Evolutionary conservation across 2,329 filamentous ascomycete species (phyloP), one percentile per base, ranked within the genome.

Genomic region (Fonsecaea monophora): DNA sequence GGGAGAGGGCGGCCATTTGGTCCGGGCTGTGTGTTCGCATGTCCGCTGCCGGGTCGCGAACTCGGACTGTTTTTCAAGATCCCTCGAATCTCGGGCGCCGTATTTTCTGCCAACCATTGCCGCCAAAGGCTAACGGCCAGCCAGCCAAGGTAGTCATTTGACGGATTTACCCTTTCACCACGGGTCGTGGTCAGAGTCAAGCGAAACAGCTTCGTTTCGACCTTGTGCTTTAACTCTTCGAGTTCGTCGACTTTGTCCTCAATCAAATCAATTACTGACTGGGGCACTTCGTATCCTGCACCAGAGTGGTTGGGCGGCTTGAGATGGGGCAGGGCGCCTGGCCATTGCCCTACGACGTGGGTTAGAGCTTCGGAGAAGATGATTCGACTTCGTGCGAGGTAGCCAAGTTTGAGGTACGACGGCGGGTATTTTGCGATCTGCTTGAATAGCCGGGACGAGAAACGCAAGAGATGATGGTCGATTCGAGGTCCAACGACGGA

Each of bases 341-440:
- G 94, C 94, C 94, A 98, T 77, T 96, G 92, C 2, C 94, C 94
- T 0, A 97, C 94, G 0, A 97, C 92, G 74, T 98, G 94, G 60
- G 97, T 92, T 57, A 98, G 84, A 0, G 94, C 92, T 81, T 98
- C 91, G 71, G 91, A 88, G 74, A 93, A 94, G 60, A 94, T 93
- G 71, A 94, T 89, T 71, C 91, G 90, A 74, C 90, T 94, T 53
- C 92, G 88, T 8, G 93, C 90, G 50, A 97, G 85, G 74, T 93
- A 97, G 42, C 93, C 94, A 1, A 98, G 86, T 65, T 94, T 94
- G 56, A 97, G 86, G 76, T 97, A 98, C 67, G 89, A 93, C 56
- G 95, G 92, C 12, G 94, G 94, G 76, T 97, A 97, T 79, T 97
- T 97, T 60, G 94, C 93, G 70, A 97, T 96, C 79, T 97, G 94